Percentiles rank a stretch among this genome's conserved stretches.
Conservation (phyloP, 73 alveolate genomes). For the Blepharisma japonicum region DNA sequence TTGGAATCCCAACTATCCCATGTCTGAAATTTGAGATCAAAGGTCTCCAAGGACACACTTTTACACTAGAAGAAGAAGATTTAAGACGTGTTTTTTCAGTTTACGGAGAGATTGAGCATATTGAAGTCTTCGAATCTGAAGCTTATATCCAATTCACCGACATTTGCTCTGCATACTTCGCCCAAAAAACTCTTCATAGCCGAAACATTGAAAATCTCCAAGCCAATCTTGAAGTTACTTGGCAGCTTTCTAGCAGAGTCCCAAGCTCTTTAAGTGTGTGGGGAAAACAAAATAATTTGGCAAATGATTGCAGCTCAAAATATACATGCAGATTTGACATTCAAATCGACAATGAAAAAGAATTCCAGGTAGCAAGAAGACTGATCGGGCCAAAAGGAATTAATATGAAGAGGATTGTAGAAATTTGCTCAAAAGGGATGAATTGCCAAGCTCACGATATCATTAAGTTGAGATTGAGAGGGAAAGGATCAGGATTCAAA, state of each 20-base stretch:
- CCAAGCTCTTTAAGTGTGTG: background rate
- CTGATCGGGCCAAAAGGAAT: conserved; percentile 91
- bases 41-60: background rate
- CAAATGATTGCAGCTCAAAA: conserved; percentile 44
- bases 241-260: conserved; percentile 22
- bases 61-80: conserved; percentile 17
- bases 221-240: conserved; percentile 41
- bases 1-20: background rate
- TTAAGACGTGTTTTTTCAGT: background rate
- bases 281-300: background rate
- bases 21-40: conserved; percentile 24
- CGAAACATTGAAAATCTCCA: conserved; percentile 29
- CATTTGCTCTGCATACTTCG: conserved; percentile 49
- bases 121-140: background rate
- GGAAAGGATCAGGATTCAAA: conserved; percentile 97
- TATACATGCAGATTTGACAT: conserved; percentile 95
- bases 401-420: conserved; percentile 95
- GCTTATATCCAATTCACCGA: conserved; percentile 42
- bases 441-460: conserved; percentile 64
- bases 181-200: conserved; percentile 45
- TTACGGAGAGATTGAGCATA: conserved; percentile 4
- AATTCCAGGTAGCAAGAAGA: conserved; percentile 94
- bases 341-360: conserved; percentile 93
- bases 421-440: conserved; percentile 74
- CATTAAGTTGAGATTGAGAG: conserved; percentile 93